These are phyloP conservation scores for Ilyonectria mors-panacis DNA, from an alignment of 2,329 filamentous ascomycete species.

Conservation along the genomic window DNA sequence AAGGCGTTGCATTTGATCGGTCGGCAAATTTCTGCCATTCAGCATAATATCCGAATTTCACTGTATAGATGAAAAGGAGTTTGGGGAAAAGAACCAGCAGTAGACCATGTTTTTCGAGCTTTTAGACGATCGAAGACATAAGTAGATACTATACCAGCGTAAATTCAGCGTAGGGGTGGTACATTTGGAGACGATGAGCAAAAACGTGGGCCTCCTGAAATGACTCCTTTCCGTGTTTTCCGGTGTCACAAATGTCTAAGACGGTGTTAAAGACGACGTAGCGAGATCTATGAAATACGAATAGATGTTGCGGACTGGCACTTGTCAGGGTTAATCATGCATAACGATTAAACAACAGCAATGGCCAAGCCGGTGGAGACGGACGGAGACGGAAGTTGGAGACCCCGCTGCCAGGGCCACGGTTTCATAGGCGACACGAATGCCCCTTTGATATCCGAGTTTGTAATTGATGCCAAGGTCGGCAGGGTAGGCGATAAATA, in stretches of 20 bases:
- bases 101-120: too few species aligned
- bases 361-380: background rate
- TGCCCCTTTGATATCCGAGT: background rate
- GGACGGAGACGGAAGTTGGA: background rate
- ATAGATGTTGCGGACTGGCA: background rate
- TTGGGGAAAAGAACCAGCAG: too few species aligned
- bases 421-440: background rate
- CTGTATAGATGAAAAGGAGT: background rate
- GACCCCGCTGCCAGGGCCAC: background rate
- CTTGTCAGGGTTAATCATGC: background rate
- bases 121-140: too few species aligned
- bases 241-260: background rate
- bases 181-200: background rate
- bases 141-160: background rate
- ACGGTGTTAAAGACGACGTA: background rate
- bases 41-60: background rate
- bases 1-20: too few species aligned
- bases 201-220: background rate
- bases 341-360: background rate
- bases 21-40: background rate
- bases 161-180: background rate
- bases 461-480: background rate
- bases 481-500: background rate
- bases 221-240: background rate
- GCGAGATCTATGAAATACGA: too few species aligned